phyloP scores from a whole-genome alignment of 2,329 filamentous ascomycete genomes.

The Penicillium vulpinum region DNA sequence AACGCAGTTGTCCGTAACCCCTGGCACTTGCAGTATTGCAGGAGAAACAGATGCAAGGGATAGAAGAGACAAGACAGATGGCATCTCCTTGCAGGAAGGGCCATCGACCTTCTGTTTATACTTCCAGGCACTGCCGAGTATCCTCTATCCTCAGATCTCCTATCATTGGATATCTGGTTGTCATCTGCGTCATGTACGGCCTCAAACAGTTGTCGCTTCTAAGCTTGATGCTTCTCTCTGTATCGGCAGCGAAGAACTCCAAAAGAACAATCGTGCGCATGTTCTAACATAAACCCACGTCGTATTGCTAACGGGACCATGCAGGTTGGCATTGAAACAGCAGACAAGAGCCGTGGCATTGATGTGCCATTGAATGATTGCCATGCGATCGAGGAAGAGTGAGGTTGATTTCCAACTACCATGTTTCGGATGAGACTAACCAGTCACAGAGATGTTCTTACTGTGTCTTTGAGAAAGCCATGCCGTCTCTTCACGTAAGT shows the following conservation, averaged over 20 bases:
- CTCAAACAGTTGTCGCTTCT: conserved; percentile 22
- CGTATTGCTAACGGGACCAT: background rate
- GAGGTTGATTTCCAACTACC: background rate
- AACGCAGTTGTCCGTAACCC: background rate
- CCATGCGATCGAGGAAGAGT: conserved; percentile 25
- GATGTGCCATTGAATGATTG: conserved; percentile 25
- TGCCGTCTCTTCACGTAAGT: conserved; percentile 30
- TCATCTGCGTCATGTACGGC: conserved; percentile 18
- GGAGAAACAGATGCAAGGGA: conserved; percentile 5
- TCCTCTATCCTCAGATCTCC: background rate
- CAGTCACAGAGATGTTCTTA: conserved; percentile 17
- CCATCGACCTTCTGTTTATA: background rate
- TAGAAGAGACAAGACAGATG: background rate
- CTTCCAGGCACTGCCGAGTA: background rate
- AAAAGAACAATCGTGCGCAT: conserved; percentile 17
- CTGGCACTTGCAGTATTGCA: conserved; percentile 4
- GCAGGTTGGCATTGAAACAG: conserved; percentile 26
- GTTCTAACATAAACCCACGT: background rate
- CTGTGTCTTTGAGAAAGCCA: conserved; percentile 22
- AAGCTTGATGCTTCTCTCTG: conserved; percentile 25
- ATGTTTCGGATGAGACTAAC: background rate
- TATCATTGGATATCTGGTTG: background rate
- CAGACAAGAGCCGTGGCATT: conserved; percentile 18
- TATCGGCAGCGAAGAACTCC: conserved; percentile 14
- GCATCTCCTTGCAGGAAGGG: background rate